Percentiles rank a stretch among this genome's conserved stretches.
Conservation (phyloP, 2,329 filamentous ascomycete genomes). For the Xylaria digitata region DNA sequence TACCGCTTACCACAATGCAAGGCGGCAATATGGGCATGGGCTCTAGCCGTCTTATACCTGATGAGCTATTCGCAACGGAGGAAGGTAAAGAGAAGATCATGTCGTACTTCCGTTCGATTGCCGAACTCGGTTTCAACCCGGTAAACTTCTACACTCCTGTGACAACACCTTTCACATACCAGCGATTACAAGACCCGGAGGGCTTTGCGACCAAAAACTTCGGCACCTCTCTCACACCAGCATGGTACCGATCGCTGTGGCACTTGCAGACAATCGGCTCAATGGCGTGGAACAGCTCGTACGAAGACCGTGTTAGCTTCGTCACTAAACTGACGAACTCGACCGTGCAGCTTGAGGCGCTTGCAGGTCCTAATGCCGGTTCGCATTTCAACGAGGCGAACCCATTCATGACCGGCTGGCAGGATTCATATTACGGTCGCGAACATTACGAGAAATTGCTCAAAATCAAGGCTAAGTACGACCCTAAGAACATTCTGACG, state of each 20-base stretch:
- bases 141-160: conserved; percentile 38
- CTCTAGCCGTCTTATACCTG: conserved; percentile 37
- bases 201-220: conserved; percentile 13
- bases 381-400: conserved; percentile 41
- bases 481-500: conserved; percentile 34
- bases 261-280: conserved; percentile 35
- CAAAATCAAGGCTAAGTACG: conserved; percentile 37
- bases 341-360: conserved; percentile 34
- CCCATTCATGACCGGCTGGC: conserved; percentile 39
- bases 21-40: conserved; percentile 30
- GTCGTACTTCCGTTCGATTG: conserved; percentile 35
- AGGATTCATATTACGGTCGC: conserved; percentile 37
- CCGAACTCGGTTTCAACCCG: conserved; percentile 38
- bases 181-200: conserved; percentile 23
- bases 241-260: conserved; percentile 40
- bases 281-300: conserved; percentile 39
- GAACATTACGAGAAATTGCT: conserved; percentile 37
- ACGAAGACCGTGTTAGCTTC: conserved; percentile 33
- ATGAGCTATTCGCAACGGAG: conserved; percentile 34
- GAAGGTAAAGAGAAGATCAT: conserved; percentile 36
- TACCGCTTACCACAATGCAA: conserved; percentile 33
- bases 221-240: conserved; percentile 37
- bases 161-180: conserved; percentile 36
- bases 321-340: conserved; percentile 37
- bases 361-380: conserved; percentile 34